These are phyloP conservation scores for Lachnellula cervina DNA, from an alignment of 2,329 filamentous ascomycete genomes.

Conservation along the genomic window DNA sequence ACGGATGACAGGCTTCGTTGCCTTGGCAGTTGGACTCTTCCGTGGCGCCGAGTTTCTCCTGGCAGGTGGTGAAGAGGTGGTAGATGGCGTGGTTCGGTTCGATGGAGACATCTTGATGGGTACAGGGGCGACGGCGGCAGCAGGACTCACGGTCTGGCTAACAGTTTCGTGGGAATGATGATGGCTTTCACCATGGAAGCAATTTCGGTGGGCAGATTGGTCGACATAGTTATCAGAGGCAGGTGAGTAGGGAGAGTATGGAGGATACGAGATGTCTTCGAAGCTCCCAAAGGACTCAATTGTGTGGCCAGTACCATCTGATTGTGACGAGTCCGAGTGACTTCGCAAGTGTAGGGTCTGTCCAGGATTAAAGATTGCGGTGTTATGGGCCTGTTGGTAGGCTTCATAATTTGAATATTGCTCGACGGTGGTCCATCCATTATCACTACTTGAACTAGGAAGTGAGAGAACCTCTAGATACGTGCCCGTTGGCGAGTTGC, in stretches of 20 bases:
- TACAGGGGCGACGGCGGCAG: slow-evolving; percentile 63
- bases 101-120: slow-evolving; percentile 61
- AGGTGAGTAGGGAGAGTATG: slow-evolving; percentile 77
- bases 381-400: slow-evolving; percentile 53
- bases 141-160: slow-evolving; percentile 45
- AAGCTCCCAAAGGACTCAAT: slow-evolving; percentile 62
- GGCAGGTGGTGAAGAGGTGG: slow-evolving; percentile 57
- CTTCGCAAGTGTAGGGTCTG: slow-evolving; percentile 86
- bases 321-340: slow-evolving; percentile 77
- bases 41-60: slow-evolving; percentile 69
- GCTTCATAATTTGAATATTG: slow-evolving; percentile 68
- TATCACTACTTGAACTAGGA: slow-evolving; percentile 72
- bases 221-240: slow-evolving; percentile 71
- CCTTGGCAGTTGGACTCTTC: slow-evolving; percentile 59
- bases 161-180: slow-evolving; percentile 48
- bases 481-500: slow-evolving; percentile 69
- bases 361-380: slow-evolving; percentile 79
- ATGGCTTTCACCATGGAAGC: slow-evolving; percentile 53
- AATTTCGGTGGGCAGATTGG: slow-evolving; percentile 52
- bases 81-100: slow-evolving; percentile 56
- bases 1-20: slow-evolving; percentile 77
- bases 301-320: slow-evolving; percentile 61
- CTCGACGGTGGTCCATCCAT: slow-evolving; percentile 81
- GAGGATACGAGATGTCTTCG: slow-evolving; percentile 65
- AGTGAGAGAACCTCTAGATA: slow-evolving; percentile 85